Conservation (phyloP, 1,139 yeast genomes). For the Saccharomyces hybrid region DNA sequence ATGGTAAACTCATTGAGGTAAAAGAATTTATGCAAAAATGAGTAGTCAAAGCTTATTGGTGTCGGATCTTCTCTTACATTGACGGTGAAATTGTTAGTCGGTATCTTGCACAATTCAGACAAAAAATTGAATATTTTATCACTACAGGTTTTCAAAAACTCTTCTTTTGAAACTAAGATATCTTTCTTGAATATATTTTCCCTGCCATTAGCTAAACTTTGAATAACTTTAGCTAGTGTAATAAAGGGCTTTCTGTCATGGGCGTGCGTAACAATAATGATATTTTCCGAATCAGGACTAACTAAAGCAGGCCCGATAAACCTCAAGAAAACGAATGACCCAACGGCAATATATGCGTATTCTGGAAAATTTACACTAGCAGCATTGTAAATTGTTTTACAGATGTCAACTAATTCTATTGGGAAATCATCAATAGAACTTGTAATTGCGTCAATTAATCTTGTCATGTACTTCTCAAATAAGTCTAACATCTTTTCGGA, state of each 20-base stretch:
- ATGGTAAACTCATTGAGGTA: conserved; percentile 54
- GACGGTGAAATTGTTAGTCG: conserved; percentile 13
- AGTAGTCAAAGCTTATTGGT: conserved; percentile 35
- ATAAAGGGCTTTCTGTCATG: conserved; percentile 65
- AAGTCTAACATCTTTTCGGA: conserved; percentile 38
- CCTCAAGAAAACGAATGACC: conserved; percentile 78
- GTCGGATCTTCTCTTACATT: conserved; percentile 12
- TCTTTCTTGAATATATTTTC: conserved; percentile 55
- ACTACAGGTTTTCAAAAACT: conserved; percentile 40
- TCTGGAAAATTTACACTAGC: conserved; percentile 63
- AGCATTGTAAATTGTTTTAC: conserved; percentile 61
- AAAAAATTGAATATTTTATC: conserved; percentile 44
- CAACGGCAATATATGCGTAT: conserved; percentile 59
- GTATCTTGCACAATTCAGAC: conserved; percentile 26
- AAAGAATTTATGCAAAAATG: conserved; percentile 58
- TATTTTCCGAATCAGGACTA: conserved; percentile 67
- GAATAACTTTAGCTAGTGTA: conserved; percentile 76
- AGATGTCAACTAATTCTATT: conserved; percentile 60
- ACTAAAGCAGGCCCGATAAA: conserved; percentile 88
- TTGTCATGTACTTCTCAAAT: conserved; percentile 51
- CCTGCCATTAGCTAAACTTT: conserved; percentile 79
- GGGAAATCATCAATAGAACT: conserved; percentile 57
- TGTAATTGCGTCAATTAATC: conserved; percentile 54
- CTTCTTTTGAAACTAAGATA: conserved; percentile 37
- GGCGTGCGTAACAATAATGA: conserved; percentile 34